Evolutionary conservation across 768 basidiomycete genomes (phyloP).

Genomic region (Peribolospora baueri): DNA sequence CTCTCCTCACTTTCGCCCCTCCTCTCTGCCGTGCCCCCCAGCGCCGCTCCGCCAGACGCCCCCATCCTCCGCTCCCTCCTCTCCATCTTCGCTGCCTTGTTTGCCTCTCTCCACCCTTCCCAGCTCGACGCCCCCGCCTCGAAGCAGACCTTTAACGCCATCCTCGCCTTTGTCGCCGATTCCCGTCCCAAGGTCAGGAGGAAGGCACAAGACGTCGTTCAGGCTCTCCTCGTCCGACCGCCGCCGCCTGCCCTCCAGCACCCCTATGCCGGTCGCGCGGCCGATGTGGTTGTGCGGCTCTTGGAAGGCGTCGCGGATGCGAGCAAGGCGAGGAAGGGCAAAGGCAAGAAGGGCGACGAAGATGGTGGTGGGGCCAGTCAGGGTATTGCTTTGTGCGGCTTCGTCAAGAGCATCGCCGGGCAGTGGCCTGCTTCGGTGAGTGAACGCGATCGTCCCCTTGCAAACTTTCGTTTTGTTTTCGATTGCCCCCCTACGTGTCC

Average conservation of each 20-base stretch:
- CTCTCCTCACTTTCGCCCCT: slow-evolving; percentile 52
- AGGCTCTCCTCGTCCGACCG: slow-evolving; percentile 47
- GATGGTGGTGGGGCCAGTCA: slow-evolving; percentile 40
- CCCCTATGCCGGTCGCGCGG: slow-evolving; percentile 60
- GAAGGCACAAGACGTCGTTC: slow-evolving; percentile 63
- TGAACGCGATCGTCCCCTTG: slow-evolving; percentile 6
- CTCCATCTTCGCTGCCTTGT: slow-evolving; percentile 42
- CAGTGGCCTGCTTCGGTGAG: slow-evolving; percentile 37
- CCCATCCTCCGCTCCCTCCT: slow-evolving; percentile 54
- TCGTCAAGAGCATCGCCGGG: slow-evolving; percentile 26
- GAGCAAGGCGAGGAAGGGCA: slow-evolving; percentile 29
- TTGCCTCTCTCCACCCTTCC: slow-evolving; percentile 43
- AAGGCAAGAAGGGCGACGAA: slow-evolving; percentile 25
- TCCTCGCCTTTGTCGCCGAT: slow-evolving; percentile 63
- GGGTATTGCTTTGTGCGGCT: slow-evolving; percentile 43
- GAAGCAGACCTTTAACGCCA: slow-evolving; percentile 59
- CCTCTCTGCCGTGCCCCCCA: slow-evolving; percentile 50
- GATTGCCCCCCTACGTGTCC: background rate
- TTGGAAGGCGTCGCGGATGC: slow-evolving; percentile 41
- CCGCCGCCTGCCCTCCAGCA: slow-evolving; percentile 53
- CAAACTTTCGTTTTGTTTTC: background rate
- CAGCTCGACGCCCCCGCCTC: slow-evolving; percentile 34
- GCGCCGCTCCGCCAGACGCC: slow-evolving; percentile 12
- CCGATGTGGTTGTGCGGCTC: slow-evolving; percentile 36
- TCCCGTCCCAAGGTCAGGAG: slow-evolving; percentile 80